phyloP scores from a whole-genome alignment of 1,284 basidiomycete species.

The Melampsora americana region DNA sequence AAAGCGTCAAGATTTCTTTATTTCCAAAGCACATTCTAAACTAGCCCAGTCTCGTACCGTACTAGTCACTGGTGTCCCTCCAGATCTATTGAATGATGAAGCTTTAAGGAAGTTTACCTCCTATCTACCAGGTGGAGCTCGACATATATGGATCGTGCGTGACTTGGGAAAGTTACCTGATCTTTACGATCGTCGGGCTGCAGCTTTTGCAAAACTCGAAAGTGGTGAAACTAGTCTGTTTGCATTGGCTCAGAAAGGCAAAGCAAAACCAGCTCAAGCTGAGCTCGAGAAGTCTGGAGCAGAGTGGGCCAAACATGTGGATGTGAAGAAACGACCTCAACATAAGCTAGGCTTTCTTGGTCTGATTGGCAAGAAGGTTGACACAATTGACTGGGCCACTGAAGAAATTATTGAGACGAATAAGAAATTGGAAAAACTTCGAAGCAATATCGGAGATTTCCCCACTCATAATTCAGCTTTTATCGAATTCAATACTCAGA shows the following conservation, averaged over 20 bases:
- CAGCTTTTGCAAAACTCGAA: conserved; percentile 75
- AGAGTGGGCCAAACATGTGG: conserved; percentile 62
- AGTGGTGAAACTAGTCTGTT: conserved; percentile 74
- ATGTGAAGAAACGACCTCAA: conserved; percentile 69
- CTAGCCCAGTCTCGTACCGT: conserved; percentile 81
- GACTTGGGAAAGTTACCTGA: conserved; percentile 80
- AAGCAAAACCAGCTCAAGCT: conserved; percentile 48
- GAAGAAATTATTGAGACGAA: conserved; percentile 62
- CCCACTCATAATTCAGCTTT: conserved; percentile 64
- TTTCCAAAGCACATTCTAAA: conserved; percentile 67
- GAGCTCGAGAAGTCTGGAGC: conserved; percentile 47
- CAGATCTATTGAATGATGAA: conserved; percentile 65
- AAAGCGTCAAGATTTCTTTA: conserved; percentile 78
- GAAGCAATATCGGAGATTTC: conserved; percentile 64
- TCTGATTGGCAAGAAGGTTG: conserved; percentile 73
- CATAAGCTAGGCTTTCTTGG: conserved; percentile 65
- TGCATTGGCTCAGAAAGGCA: conserved; percentile 67
- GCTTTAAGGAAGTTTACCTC: conserved; percentile 68
- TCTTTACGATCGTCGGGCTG: conserved; percentile 71
- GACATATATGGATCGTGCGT: conserved; percentile 84
- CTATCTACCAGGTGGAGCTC: conserved; percentile 76
- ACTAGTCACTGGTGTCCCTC: conserved; percentile 82
- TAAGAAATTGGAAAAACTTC: conserved; percentile 58
- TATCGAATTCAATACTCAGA: conserved; percentile 87
- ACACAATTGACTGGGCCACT: conserved; percentile 79